Percentiles rank a stretch among this genome's conserved stretches.
phyloP scores from a whole-genome alignment of 495 filamentous ascomycete species.

The Xylaria sp. region DNA sequence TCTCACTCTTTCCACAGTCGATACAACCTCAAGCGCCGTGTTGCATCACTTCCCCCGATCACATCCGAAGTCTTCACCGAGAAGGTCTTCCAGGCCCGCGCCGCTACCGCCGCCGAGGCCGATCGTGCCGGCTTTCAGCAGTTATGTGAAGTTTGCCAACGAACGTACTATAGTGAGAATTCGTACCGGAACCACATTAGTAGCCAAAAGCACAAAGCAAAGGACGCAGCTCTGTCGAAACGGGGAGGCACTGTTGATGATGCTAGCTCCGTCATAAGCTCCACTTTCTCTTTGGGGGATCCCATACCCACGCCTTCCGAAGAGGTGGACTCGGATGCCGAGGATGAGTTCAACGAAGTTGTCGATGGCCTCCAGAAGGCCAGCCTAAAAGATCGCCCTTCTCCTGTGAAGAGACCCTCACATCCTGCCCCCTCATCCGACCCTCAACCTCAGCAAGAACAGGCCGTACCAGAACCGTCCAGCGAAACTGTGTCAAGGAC shows the following conservation, averaged over 20 bases:
- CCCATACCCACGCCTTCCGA: constrained; percentile 63
- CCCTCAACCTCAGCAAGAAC: constrained; percentile 50
- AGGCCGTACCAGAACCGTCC: constrained; percentile 42
- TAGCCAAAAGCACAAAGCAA: constrained; percentile 87
- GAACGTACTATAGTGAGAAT: constrained; percentile 95
- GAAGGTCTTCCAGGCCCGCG: constrained; percentile 93
- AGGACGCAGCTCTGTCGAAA: constrained; percentile 52
- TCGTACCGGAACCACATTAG: constrained; percentile 91
- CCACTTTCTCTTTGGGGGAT: constrained; percentile 88
- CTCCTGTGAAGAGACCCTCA: constrained; percentile 60
- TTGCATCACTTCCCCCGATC: constrained; percentile 89
- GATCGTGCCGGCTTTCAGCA: constrained; percentile 91
- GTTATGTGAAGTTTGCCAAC: constrained; percentile 80
- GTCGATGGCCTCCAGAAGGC: constrained; percentile 79
- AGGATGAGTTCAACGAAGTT: constrained; percentile 79
- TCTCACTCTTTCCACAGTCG: constrained; percentile 61
- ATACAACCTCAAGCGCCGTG: constrained; percentile 96
- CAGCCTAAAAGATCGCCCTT: constrained; percentile 65
- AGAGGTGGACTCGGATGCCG: constrained; percentile 66
- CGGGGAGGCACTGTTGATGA: constrained; percentile 64
- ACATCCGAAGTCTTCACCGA: constrained; percentile 93
- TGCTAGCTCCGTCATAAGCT: constrained; percentile 85
- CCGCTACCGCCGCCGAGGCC: constrained; percentile 79
- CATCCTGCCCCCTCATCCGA: constrained; percentile 62
- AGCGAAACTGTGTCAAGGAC: constrained; percentile 45